phyloP scores from a whole-genome alignment of 2,329 filamentous ascomycete species.

The Phaeoacremonium minimum region DNA sequence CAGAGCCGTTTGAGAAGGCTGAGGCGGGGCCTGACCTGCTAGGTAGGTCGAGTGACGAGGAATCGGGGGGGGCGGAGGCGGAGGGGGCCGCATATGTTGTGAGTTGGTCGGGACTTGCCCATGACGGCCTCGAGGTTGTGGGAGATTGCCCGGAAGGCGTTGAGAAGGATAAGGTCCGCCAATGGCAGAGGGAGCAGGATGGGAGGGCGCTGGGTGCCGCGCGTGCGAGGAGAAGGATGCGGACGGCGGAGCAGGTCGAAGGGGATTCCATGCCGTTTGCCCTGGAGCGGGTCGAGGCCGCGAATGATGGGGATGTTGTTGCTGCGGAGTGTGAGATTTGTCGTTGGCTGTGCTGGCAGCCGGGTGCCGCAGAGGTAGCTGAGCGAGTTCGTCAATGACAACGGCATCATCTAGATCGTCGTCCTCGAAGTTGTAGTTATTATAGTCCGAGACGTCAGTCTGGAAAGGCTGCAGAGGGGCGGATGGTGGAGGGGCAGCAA shows the following conservation, averaged over 20 bases:
- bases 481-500: slow-evolving; percentile 5
- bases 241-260: slow-evolving; percentile 10
- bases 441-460: slow-evolving; percentile 19
- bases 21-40: slow-evolving; percentile 19
- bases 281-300: slow-evolving; percentile 10
- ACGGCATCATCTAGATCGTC: slow-evolving; percentile 56
- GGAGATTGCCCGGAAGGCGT: neutral
- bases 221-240: slow-evolving; percentile 6
- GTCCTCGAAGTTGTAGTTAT: slow-evolving; percentile 45
- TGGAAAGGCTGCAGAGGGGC: slow-evolving; percentile 13
- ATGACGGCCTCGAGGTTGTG: slow-evolving; percentile 7
- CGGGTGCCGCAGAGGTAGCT: slow-evolving; percentile 29
- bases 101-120: slow-evolving; percentile 8
- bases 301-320: no score
- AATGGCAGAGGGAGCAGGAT: slow-evolving; percentile 5
- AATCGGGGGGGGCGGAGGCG: slow-evolving; percentile 18
- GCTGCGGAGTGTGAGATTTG: slow-evolving; percentile 27
- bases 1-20: slow-evolving; percentile 7
- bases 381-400: slow-evolving; percentile 43
- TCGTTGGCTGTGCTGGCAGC: no score
- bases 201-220: neutral
- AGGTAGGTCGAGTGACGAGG: slow-evolving; percentile 24
- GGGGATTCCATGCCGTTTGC: slow-evolving; percentile 16
- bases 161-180: slow-evolving; percentile 4
- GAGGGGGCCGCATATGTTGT: slow-evolving; percentile 16